These are phyloP conservation scores for Coniferiporia weirii DNA, from an alignment of 1,284 basidiomycete genomes.

Conservation along the genomic window DNA sequence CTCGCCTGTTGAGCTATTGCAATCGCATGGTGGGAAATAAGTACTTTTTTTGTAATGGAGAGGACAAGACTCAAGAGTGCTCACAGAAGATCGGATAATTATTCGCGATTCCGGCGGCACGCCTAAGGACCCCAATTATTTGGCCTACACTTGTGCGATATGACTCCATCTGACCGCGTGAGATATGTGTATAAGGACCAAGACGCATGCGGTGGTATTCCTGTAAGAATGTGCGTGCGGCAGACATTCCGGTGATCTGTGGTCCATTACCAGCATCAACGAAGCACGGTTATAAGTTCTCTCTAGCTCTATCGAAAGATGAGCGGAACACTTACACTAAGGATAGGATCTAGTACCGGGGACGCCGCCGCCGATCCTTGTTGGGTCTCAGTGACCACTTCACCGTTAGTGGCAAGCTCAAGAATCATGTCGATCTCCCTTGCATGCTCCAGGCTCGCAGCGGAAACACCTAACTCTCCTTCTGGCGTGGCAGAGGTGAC, in stretches of 20 bases:
- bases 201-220: slow-evolving; percentile 19
- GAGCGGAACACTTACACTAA: slow-evolving; percentile 24
- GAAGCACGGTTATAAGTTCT: background rate
- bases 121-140: background rate
- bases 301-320: background rate
- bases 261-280: background rate
- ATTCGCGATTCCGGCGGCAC: background rate
- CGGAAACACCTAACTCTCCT: slow-evolving; percentile 20
- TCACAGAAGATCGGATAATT: background rate
- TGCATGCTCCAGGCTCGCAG: slow-evolving; percentile 25
- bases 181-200: background rate
- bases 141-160: background rate
- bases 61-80: background rate
- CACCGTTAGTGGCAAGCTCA: slow-evolving; percentile 15
- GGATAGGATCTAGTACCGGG: slow-evolving; percentile 22
- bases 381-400: background rate
- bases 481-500: slow-evolving; percentile 25
- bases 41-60: background rate
- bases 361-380: background rate
- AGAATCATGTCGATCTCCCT: slow-evolving; percentile 7
- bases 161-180: background rate
- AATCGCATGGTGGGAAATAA: background rate
- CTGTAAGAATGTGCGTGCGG: slow-evolving; percentile 24
- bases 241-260: slow-evolving; percentile 26
- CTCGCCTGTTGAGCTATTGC: background rate